Base-by-base conservation (phyloP, 257 asterid species). In the Nicotiana benthamiana region DNA sequence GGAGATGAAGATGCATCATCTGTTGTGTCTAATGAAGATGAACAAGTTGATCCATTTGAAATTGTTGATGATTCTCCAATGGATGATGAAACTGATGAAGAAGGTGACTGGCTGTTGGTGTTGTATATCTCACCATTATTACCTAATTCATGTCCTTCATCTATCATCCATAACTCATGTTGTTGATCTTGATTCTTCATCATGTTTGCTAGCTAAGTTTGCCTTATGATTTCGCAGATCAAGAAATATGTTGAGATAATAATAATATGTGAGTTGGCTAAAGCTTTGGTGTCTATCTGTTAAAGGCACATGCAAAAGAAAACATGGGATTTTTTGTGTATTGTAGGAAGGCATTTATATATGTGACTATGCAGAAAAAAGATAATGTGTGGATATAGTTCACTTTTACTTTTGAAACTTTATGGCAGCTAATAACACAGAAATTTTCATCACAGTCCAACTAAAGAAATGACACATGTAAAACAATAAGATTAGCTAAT, bases 1-100 rank as follows among this genome's bases (percentile, higher is more conserved):
- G 85, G 80, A 24, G 93, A 87, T 3, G 97, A 86, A 20, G 88
- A 80, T 20, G 89, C 98, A 86, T 95, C 98, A 82, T 95, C 97
- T 34, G 85, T 56, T 0, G 87, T 86, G 68, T 93, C 97, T 1
- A 83, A 79, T 26, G 79, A 74, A 48, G 79, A 48, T 74, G 79
- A 74, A 18, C 92, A 93, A 36, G 48, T 9, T 40, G 90, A 86
- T 40, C 83, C 75, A 74, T 74, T 48, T 22, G 86, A 88, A n/a
- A 92, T 89, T 68, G 88, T 90, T 83, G 87, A 83, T 13, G 36
- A 56, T 4, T 86, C 91, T 82, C 88, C 96, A 57, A 84, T 77
- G 1, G 90, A 90, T 13, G 86, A 87, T 11, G 79, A 5, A 15
- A 43, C 1, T 13, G 87, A 80, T 26, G 93, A 82, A 28, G 93